Evolutionary conservation across 2,329 filamentous ascomycete species (phyloP), one percentile per base, ranked within the genome.

Genomic region (Fusarium sp.): DNA sequence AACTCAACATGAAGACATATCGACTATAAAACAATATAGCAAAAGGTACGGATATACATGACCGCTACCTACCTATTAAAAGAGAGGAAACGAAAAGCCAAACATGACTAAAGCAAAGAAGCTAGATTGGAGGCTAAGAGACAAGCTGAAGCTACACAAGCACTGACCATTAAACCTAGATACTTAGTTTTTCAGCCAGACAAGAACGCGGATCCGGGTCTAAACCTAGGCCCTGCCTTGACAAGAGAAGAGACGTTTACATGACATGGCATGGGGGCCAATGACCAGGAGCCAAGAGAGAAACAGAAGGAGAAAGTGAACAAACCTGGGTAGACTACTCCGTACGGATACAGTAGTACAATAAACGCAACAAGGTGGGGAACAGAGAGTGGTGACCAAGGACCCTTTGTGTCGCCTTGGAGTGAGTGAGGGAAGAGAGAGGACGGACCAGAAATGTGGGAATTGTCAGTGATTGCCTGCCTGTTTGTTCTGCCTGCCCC

Each of bases 291-390:
- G 59, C 56, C 25, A 41, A 34, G 46, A 61, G 47, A 41, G 40
- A 57, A 55, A 64, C 50, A 55, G 43, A 46, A 58, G 43, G 59
- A 57, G 62, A 56, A 59, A 51, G 48, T 51, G 48, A 41, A 37
- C 18, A 37, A 37, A n/a, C 34, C 18, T 37, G 34, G 34, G 34
- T 37, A 28, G 27, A 28, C 27, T 28, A 37, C 30, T 37, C 34
- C 16, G 34, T 37, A 37, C 28, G 28, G 28, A 28, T 28, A 28
- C 34, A 37, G 34, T 51, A 20, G 34, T 58, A 72, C 69, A 68
- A 64, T 55, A 63, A 71, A 69, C 56, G 59, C 57, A 65, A 51
- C 59, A 59, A 57, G 63, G 71, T 68, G 71, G 71, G n/a, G 58
- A 63, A 48, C 11, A 28, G 32, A 51, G 7, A 34, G 30, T 54